Conservation (phyloP, 2,329 filamentous ascomycete genomes). For the Phyllosticta paracitricarpa region DNA sequence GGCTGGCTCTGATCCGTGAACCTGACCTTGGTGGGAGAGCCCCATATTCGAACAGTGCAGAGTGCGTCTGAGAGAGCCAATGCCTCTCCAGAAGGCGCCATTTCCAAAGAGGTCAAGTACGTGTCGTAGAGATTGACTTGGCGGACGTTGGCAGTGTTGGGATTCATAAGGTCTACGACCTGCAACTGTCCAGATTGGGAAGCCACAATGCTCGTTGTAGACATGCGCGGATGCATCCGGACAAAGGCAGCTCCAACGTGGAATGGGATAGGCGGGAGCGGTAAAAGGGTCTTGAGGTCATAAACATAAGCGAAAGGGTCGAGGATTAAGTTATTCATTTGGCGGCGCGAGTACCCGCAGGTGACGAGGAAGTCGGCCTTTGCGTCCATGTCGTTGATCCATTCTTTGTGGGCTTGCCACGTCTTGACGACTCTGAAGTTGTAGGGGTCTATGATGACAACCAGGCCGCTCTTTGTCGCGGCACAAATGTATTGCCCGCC, state of each 20-base stretch:
- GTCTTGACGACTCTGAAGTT: slow-evolving; percentile 70
- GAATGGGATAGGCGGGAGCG: slow-evolving; percentile 82
- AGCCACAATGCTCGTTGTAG: slow-evolving; percentile 87
- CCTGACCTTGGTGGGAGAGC: slow-evolving; percentile 72
- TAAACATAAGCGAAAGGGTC: slow-evolving; percentile 94
- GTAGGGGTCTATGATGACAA: slow-evolving; percentile 76
- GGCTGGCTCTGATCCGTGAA: slow-evolving; percentile 75
- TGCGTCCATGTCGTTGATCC: slow-evolving; percentile 94
- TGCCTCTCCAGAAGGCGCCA: slow-evolving; percentile 80
- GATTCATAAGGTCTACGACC: slow-evolving; percentile 90
- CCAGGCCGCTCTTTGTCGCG: slow-evolving; percentile 69
- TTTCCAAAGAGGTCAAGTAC: slow-evolving; percentile 70
- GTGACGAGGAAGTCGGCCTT: slow-evolving; percentile 92
- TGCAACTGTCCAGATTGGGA: slow-evolving; percentile 91
- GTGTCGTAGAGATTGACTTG: slow-evolving; percentile 66
- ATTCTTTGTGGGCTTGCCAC: slow-evolving; percentile 83
- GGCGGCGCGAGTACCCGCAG: slow-evolving; percentile 82
- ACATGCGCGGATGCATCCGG: slow-evolving; percentile 90
- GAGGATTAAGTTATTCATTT: slow-evolving; percentile 68
- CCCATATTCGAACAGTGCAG: slow-evolving; percentile 76
- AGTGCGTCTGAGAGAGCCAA: slow-evolving; percentile 72
- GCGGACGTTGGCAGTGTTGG: slow-evolving; percentile 74
- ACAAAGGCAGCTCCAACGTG: slow-evolving; percentile 90
- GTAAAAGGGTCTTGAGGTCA: slow-evolving; percentile 81
- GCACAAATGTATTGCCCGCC: slow-evolving; percentile 81